Percentiles rank a stretch among this genome's conserved stretches.
Conservation (phyloP, 345 rosid genomes). For the Erucastrum elatum region DNA sequence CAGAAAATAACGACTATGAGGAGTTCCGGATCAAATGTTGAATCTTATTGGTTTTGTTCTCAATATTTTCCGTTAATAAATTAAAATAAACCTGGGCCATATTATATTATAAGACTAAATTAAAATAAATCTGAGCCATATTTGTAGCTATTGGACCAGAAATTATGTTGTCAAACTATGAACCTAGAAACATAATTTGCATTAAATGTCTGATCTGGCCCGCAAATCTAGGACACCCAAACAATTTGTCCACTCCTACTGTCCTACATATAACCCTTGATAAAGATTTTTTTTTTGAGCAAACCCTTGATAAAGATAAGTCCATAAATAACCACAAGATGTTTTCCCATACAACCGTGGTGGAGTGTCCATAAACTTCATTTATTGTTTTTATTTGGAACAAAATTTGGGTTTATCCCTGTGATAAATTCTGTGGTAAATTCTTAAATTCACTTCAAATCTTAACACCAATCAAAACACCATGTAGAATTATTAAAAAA, state of each 20-base stretch:
- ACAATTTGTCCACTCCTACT: neutral
- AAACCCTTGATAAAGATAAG: neutral
- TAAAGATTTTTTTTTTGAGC: no score
- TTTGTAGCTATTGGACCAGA: neutral
- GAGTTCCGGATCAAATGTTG: neutral
- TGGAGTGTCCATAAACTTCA: neutral
- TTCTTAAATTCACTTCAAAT: no score
- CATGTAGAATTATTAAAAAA: neutral
- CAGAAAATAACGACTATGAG: neutral
- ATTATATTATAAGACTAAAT: neutral
- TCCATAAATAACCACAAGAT: neutral
- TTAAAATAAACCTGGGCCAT: neutral
- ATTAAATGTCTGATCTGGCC: neutral
- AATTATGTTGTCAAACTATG: neutral
- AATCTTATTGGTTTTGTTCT: neutral
- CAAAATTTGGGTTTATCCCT: no score
- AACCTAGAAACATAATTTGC: neutral
- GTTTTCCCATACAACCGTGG: neutral
- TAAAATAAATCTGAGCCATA: neutral
- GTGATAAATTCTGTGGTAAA: no score
- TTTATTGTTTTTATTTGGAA: neutral
- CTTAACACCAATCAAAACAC: no score
- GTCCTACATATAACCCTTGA: neutral
- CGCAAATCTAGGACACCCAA: neutral
- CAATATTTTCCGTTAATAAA: neutral